phyloP scores from a whole-genome alignment of 108 stramenopile genomes.

The Nannochloropsis salina region DNA sequence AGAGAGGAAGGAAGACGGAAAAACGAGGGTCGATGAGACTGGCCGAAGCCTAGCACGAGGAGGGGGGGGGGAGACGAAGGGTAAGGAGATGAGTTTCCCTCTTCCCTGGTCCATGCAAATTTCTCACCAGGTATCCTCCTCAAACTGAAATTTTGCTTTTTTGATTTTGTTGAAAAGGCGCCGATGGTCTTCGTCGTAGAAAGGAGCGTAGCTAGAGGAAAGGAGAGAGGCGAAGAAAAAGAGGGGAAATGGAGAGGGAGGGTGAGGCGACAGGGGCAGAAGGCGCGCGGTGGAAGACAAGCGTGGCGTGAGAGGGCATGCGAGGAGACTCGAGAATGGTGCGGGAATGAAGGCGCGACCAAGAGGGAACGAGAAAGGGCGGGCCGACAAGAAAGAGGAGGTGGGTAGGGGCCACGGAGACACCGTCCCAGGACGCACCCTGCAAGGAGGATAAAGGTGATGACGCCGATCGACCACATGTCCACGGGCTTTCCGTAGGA shows the following conservation, averaged over 20 bases:
- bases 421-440: neutral
- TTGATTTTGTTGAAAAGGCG: conserved; percentile 72
- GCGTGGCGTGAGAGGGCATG: too few relatives aligned
- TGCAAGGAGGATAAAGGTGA: conserved; percentile 80
- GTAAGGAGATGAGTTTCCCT: neutral
- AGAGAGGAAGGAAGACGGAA: conserved; percentile 42
- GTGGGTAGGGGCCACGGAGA: neutral
- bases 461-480: conserved; percentile 92
- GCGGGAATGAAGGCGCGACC: too few relatives aligned
- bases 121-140: neutral
- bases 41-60: neutral
- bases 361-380: too few relatives aligned
- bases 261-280: neutral
- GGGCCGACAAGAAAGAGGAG: too few relatives aligned
- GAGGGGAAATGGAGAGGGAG: neutral
- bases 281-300: neutral
- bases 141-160: conserved; percentile 37
- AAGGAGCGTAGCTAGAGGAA: conserved; percentile 68
- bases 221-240: neutral
- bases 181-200: conserved; percentile 86
- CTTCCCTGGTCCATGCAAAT: neutral
- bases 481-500: conserved; percentile 80
- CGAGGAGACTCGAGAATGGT: too few relatives aligned
- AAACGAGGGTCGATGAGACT: conserved; percentile 45
- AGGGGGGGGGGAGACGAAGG: neutral